Evolutionary conservation across 306 rosid species (phyloP).

Genomic region (Lupinus albus): DNA sequence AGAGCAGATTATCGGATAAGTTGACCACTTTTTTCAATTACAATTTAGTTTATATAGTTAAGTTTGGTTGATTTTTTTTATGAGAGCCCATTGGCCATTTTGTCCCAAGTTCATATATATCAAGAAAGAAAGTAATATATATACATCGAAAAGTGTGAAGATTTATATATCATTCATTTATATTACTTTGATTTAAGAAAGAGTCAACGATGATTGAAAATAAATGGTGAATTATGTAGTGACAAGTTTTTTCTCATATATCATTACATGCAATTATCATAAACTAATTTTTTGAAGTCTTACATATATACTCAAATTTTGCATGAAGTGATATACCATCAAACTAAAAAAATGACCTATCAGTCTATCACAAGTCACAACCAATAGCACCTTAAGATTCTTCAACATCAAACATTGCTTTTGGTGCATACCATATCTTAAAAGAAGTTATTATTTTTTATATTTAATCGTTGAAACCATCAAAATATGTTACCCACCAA

Average conservation of each 20-base stretch:
- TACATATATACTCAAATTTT: conserved; percentile 12
- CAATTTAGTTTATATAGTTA: not conserved
- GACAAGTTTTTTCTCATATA: too few relatives aligned
- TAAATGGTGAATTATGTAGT: too few relatives aligned
- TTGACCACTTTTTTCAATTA: not conserved
- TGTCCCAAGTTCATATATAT: not conserved
- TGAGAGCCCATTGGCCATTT: not conserved
- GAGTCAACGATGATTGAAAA: too few relatives aligned
- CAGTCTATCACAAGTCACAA: not conserved
- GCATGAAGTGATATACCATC: conserved; percentile 14
- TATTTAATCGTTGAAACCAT: conserved; percentile 2
- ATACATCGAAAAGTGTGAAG: too few relatives aligned
- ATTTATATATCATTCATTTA: too few relatives aligned
- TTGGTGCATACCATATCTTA: conserved; percentile 35
- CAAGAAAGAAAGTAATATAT: too few relatives aligned
- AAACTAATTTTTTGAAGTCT: conserved; percentile 22
- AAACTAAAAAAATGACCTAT: conserved; percentile 38
- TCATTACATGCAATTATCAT: conserved; percentile 17
- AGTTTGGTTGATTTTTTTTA: not conserved
- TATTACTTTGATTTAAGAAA: too few relatives aligned
- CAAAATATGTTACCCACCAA: conserved; percentile 23
- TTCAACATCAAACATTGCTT: conserved; percentile 39
- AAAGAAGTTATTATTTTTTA: not conserved
- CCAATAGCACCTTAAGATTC: conserved; percentile 42
- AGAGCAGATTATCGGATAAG: too few relatives aligned